Evolutionary conservation across 2,329 filamentous ascomycete species (phyloP), one percentile per base, ranked within the genome.

Genomic region (Fusarium equiseti): DNA sequence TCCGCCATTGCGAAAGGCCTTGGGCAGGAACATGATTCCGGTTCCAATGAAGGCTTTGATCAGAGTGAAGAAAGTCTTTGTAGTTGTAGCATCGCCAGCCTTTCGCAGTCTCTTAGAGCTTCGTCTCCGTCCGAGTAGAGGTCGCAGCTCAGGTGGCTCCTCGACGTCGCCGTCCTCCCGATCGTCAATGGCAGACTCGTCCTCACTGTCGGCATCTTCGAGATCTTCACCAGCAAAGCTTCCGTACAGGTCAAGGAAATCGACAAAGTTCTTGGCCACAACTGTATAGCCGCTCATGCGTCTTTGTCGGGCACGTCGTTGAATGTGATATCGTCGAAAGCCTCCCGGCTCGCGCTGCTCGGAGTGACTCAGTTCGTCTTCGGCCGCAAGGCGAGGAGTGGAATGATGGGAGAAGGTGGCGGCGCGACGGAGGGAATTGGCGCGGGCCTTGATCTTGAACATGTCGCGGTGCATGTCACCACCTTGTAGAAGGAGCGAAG

Each of bases 21-120:
- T 94, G 49, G 92, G 92, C 46, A 94, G 79, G 76, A 94, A 94
- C 89, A 94, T 93, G 78, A 94, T 94, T 66, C 92, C 92, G 1
- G 92, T 94, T 50, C 92, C 92, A 58, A 94, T 87, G 74, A 94
- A 94, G 2, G 92, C 91, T 78, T 94, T 94, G 54, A 94, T 82
- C 12, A 94, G 83, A 0, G 91, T 94, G 78, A 94, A 93, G 80
- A 94, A 94, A 0, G 92, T 90, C 81, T 92, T 92, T 42, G 86
- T 81, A n/a, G 87, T 90, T 55, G 87, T 86, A 3, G 92, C 90
- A 73, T 92, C 89, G 22, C 90, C 90, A 38, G 86, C 82, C 45
- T 77, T 75, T 13, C 70, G 65, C 79, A 83, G 48, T 51, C 76
- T 73, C 24, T 85, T 81, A 3, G 88, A 85, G 71, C 83, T 88